These are phyloP conservation scores for Geosiphon pyriformis DNA, from an alignment of 192 early-diverging fungal species.

Conservation along the genomic window DNA sequence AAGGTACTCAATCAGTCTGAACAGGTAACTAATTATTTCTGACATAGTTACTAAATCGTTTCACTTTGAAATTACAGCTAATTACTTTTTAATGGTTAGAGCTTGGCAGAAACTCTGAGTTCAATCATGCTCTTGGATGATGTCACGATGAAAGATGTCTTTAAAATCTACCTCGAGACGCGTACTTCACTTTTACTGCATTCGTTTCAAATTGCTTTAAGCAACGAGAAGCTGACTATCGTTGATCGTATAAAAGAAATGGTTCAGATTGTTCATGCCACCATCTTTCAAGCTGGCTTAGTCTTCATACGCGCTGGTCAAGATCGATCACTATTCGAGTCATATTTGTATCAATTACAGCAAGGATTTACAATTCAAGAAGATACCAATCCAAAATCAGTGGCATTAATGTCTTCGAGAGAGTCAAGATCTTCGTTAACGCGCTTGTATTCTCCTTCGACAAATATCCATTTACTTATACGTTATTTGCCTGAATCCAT, in stretches of 20 bases:
- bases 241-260: conserved; percentile 36
- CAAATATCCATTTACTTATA: conserved; percentile 50
- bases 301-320: conserved; percentile 28
- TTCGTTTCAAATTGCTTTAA: conserved; percentile 30
- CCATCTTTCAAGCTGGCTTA: conserved; percentile 32
- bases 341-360: conserved; percentile 33
- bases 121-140: conserved; percentile 65
- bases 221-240: not conserved
- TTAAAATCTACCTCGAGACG: conserved; percentile 46
- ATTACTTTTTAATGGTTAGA: conserved; percentile 29
- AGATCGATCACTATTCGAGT: conserved; percentile 29
- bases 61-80: not conserved
- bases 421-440: conserved; percentile 29
- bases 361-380: conserved; percentile 30
- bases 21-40: conserved; percentile 35
- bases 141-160: conserved; percentile 48
- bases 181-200: conserved; percentile 45
- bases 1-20: conserved; percentile 35
- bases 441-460: conserved; percentile 46
- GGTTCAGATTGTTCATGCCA: conserved; percentile 34
- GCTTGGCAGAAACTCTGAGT: conserved; percentile 54
- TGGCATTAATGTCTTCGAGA: conserved; percentile 5
- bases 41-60: conserved; percentile 17
- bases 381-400: not conserved
- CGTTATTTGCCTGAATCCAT: conserved; percentile 51